phyloP scores from a whole-genome alignment of 2,329 filamentous ascomycete species.

The Coniochaeta sp. region DNA sequence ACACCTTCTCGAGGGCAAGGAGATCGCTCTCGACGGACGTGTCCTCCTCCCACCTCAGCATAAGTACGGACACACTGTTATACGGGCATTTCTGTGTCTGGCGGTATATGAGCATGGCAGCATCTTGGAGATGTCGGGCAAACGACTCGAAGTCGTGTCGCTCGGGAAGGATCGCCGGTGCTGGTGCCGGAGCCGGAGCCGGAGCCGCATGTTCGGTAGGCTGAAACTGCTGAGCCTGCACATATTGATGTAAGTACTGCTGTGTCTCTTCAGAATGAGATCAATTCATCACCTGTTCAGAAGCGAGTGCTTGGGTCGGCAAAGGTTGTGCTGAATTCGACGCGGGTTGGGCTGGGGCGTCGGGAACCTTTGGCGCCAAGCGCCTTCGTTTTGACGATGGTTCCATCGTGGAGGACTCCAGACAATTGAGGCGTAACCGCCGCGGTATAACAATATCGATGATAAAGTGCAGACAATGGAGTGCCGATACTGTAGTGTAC shows the following conservation, averaged over 20 bases:
- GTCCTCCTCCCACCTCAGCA: constrained; percentile 58
- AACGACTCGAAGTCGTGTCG: constrained; percentile 60
- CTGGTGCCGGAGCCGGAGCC: no score
- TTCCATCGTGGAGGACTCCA: constrained; percentile 12
- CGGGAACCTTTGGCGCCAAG: constrained; percentile 18
- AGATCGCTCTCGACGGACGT: constrained; percentile 44
- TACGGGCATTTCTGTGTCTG: constrained; percentile 53
- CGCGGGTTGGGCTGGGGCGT: constrained; percentile 8
- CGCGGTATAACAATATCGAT: neutral
- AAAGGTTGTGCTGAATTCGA: neutral
- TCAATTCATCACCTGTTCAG: neutral
- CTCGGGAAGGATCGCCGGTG: constrained; percentile 18
- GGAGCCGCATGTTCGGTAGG: constrained; percentile 12
- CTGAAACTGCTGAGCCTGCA: constrained; percentile 11
- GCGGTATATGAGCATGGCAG: constrained; percentile 58
- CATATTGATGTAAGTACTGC: constrained; percentile 1
- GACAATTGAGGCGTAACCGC: neutral
- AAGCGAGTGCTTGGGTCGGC: neutral
- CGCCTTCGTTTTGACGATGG: constrained; percentile 19
- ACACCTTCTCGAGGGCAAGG: constrained; percentile 44
- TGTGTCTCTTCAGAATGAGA: neutral
- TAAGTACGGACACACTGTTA: constrained; percentile 49
- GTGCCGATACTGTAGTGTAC: neutral
- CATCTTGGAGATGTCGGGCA: constrained; percentile 60
- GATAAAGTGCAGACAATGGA: neutral